phyloP scores from a whole-genome alignment of 192 early-diverging fungal genomes.

The Entophlyctis helioformis region DNA sequence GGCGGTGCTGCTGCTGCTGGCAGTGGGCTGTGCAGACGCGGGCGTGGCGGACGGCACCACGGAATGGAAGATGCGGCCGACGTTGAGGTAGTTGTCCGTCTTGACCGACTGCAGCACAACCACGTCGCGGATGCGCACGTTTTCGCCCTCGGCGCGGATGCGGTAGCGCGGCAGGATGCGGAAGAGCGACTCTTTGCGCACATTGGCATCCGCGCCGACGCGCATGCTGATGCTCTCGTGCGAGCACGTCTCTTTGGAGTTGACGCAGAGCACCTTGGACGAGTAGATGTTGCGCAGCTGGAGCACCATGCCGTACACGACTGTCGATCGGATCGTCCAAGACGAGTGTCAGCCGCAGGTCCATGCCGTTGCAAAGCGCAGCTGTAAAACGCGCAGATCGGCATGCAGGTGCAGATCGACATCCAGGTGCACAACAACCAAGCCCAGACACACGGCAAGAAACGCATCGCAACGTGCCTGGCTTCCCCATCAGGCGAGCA shows the following conservation, averaged over 20 bases:
- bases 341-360: no score
- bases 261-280: slow-evolving; percentile 9
- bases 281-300: slow-evolving; percentile 14
- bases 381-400: no score
- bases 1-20: no score
- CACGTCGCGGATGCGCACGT: slow-evolving; percentile 13
- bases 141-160: slow-evolving; percentile 23
- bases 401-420: no score
- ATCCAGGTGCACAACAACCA: no score
- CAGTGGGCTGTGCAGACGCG: no score
- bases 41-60: no score
- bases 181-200: slow-evolving; percentile 10
- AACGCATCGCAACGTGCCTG: no score
- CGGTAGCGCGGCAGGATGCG: slow-evolving; percentile 18
- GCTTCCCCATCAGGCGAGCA: slow-evolving; percentile 7
- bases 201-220: slow-evolving; percentile 4
- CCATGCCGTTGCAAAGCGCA: no score
- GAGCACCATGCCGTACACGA: slow-evolving; percentile 16
- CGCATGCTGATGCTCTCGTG: slow-evolving; percentile 14
- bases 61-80: no score
- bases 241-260: slow-evolving; percentile 8
- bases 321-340: not conserved
- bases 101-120: slow-evolving; percentile 17
- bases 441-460: no score
- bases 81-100: slow-evolving; percentile 20